Percentiles rank a stretch among this genome's conserved stretches.
These are phyloP conservation scores for Kregervanrija pseudodelftensis DNA, from an alignment of 805 yeast genomes.

Conservation along the genomic window DNA sequence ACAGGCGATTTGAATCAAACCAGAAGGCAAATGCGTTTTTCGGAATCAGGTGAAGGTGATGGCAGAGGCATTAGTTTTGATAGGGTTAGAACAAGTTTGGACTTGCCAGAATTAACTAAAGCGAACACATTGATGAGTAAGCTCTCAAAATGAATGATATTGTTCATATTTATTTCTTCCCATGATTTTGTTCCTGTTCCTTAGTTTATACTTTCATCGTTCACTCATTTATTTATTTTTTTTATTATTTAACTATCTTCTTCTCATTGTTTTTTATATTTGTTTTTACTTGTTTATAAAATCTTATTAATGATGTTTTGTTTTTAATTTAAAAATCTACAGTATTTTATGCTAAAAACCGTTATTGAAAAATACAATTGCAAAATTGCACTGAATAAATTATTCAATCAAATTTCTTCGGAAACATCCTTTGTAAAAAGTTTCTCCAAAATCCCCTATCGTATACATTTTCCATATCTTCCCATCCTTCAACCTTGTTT, in stretches of 20 bases:
- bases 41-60: constrained; percentile 14
- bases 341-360: too few species aligned
- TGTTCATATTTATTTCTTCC: neutral
- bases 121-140: constrained; percentile 28
- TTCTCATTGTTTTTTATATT: neutral
- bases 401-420: constrained; percentile 4
- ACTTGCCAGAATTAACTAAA: constrained; percentile 30
- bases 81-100: constrained; percentile 30
- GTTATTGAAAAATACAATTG: too few species aligned
- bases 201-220: neutral
- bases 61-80: constrained; percentile 19
- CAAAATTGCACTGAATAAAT: neutral
- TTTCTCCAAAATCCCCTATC: constrained; percentile 43
- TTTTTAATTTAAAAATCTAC: neutral
- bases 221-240: neutral
- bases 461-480: constrained; percentile 36
- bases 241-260: neutral
- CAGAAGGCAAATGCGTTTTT: constrained; percentile 13
- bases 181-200: constrained; percentile 3
- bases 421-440: constrained; percentile 28
- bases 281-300: neutral
- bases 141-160: constrained; percentile 10
- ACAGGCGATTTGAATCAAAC: constrained; percentile 17
- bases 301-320: constrained; percentile 1
- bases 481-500: constrained; percentile 17